Conservation (phyloP, 2,329 filamentous ascomycete genomes). For the Meredithiella fracta region DNA sequence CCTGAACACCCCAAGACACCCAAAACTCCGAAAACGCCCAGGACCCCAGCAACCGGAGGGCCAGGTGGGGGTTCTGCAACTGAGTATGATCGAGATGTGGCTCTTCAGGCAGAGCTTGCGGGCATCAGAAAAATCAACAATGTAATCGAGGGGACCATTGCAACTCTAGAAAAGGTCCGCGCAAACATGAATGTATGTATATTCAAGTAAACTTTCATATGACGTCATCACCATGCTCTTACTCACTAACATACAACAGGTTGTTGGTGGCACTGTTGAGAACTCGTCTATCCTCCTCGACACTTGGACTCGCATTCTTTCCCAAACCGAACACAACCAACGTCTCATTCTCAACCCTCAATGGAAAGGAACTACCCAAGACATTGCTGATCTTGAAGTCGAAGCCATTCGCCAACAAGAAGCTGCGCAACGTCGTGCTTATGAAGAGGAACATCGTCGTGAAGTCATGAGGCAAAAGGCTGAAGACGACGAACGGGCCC, state of each 20-base stretch:
- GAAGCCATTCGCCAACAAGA: slow-evolving; percentile 59
- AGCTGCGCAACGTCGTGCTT: slow-evolving; percentile 58
- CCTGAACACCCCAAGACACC: slow-evolving; percentile 27
- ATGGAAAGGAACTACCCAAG: slow-evolving; percentile 80
- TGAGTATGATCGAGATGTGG: slow-evolving; percentile 39
- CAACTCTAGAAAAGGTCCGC: slow-evolving; percentile 53
- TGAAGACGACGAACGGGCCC: slow-evolving; percentile 41
- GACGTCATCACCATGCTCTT: background rate
- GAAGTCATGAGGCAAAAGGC: slow-evolving; percentile 50
- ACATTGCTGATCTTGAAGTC: slow-evolving; percentile 71
- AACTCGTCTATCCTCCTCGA: slow-evolving; percentile 82
- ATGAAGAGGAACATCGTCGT: slow-evolving; percentile 61
- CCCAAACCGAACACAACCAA: slow-evolving; percentile 95
- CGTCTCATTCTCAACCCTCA: slow-evolving; percentile 71
- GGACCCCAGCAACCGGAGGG: slow-evolving; percentile 25
- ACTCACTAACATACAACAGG: slow-evolving; percentile 29
- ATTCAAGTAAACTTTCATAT: background rate
- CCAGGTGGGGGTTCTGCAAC: slow-evolving; percentile 22
- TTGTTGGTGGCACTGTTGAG: slow-evolving; percentile 67
- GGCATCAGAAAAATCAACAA: slow-evolving; percentile 75
- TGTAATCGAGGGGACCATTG: slow-evolving; percentile 64
- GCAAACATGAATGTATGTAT: slow-evolving; percentile 59
- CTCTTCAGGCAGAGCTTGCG: slow-evolving; percentile 62
- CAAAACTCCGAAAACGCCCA: slow-evolving; percentile 32
- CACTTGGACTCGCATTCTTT: slow-evolving; percentile 90